Evolutionary conservation across 2,329 filamentous ascomycete genomes (phyloP).

Genomic region (Trichoderma sp.): DNA sequence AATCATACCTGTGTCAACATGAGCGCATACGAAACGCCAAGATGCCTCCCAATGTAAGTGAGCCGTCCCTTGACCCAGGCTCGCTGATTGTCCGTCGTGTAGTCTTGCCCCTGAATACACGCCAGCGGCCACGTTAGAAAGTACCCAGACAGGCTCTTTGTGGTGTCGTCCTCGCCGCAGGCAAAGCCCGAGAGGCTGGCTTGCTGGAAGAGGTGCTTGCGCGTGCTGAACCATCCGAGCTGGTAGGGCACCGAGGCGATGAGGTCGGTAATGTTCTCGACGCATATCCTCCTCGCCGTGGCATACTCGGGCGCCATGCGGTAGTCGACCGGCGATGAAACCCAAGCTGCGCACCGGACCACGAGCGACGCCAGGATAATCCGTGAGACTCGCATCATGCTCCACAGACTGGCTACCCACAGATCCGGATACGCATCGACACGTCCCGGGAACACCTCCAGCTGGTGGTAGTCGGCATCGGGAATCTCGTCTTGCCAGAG

Average conservation of each 20-base stretch:
- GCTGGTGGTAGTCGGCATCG: slow-evolving; percentile 53
- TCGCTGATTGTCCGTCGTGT: slow-evolving; percentile 60
- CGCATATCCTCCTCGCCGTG: slow-evolving; percentile 53
- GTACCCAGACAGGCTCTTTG: slow-evolving; percentile 60
- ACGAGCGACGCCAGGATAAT: slow-evolving; percentile 58
- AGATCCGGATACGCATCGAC: slow-evolving; percentile 63
- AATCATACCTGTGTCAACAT: slow-evolving; percentile 56
- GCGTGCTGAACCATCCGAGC: slow-evolving; percentile 59
- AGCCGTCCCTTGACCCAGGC: slow-evolving; percentile 58
- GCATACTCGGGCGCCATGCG: slow-evolving; percentile 65
- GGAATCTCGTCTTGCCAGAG: slow-evolving; percentile 60
- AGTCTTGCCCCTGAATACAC: slow-evolving; percentile 58
- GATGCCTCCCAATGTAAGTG: slow-evolving; percentile 55
- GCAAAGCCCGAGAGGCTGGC: slow-evolving; percentile 50
- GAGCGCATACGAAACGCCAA: slow-evolving; percentile 62
- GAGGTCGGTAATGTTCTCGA: slow-evolving; percentile 59
- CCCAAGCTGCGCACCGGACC: slow-evolving; percentile 63
- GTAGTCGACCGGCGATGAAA: slow-evolving; percentile 62
- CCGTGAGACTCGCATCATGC: slow-evolving; percentile 56
- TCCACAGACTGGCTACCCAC: slow-evolving; percentile 61
- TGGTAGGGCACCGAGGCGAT: slow-evolving; percentile 64
- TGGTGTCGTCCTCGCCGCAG: slow-evolving; percentile 52
- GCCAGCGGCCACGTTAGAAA: slow-evolving; percentile 63
- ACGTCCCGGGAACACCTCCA: slow-evolving; percentile 62
- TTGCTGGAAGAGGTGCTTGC: slow-evolving; percentile 45